Conservation (phyloP, 106 monocot genomes). For the Dendrobium nobile region DNA sequence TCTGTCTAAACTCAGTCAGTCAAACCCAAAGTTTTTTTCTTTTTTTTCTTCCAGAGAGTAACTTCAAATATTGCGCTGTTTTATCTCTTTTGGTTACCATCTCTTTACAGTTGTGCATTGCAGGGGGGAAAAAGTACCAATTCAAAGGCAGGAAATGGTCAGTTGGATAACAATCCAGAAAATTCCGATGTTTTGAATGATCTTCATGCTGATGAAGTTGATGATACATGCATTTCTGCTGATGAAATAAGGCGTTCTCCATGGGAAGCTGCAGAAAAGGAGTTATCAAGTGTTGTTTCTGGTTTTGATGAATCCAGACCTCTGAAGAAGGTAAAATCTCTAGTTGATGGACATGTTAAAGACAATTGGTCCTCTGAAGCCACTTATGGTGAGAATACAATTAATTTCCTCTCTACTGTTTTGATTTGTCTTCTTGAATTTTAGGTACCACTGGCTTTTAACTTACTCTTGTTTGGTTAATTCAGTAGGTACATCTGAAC, state of each 20-base stretch:
- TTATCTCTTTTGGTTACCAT: slow-evolving; percentile 2
- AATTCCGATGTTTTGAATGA: slow-evolving; percentile 21
- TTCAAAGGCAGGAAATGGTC: slow-evolving; percentile 17
- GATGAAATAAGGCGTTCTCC: slow-evolving; percentile 9
- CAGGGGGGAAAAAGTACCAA: slow-evolving; percentile 43
- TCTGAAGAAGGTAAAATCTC: slow-evolving; percentile 59
- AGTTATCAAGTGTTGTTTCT: slow-evolving; percentile 31
- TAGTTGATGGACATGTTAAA: slow-evolving; percentile 19
- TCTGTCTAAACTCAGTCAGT: background rate
- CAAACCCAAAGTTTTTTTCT: background rate
- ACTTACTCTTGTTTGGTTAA: background rate
- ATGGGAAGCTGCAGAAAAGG: slow-evolving; percentile 15
- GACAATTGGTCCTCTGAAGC: slow-evolving; percentile 13
- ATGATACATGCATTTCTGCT: background rate
- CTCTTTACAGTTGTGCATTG: slow-evolving; percentile 7
- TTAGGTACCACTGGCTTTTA: background rate
- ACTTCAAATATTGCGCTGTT: background rate
- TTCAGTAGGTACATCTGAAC: background rate
- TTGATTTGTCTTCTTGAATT: background rate
- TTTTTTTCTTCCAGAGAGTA: background rate
- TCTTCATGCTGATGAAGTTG: slow-evolving; percentile 14
- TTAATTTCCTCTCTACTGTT: background rate
- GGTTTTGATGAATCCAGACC: slow-evolving; percentile 31
- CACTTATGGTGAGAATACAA: slow-evolving; percentile 23
- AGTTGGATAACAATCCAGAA: slow-evolving; percentile 22